Percentiles rank a stretch among this genome's conserved stretches.
Evolutionary conservation across 768 basidiomycete species (phyloP).

Genomic region (Cantharellus anzutake): DNA sequence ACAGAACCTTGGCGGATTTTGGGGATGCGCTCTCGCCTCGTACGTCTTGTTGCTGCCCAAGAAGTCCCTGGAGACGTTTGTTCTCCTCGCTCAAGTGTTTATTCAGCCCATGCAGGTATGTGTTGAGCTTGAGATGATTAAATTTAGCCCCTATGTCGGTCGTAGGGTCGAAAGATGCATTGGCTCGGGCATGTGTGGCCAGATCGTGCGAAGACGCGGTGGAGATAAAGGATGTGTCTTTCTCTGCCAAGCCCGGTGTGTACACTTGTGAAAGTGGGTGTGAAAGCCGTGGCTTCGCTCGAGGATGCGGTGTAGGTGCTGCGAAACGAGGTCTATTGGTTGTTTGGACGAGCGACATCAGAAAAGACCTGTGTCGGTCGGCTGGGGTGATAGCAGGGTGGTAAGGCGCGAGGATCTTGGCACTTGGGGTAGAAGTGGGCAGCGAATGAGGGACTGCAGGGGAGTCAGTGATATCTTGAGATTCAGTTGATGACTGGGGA

Average conservation of each 20-base stretch:
- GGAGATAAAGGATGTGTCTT: conserved; percentile 50
- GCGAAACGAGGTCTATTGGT: conserved; percentile 55
- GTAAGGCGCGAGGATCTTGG: background rate
- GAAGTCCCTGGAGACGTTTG: conserved; percentile 35
- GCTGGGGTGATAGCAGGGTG: conserved; percentile 33
- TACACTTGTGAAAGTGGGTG: conserved; percentile 9
- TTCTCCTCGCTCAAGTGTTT: conserved; percentile 73
- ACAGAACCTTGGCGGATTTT: background rate
- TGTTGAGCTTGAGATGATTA: conserved; percentile 70
- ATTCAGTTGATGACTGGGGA: background rate
- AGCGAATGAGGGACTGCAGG: background rate
- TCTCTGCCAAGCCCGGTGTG: conserved; percentile 23
- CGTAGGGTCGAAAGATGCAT: conserved; percentile 76
- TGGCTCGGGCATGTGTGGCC: conserved; percentile 48
- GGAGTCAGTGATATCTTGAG: background rate
- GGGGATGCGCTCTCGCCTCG: background rate
- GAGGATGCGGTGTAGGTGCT: conserved; percentile 43
- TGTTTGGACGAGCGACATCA: conserved; percentile 69
- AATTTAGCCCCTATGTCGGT: conserved; percentile 33
- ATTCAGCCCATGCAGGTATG: conserved; percentile 74
- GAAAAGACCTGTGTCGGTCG: conserved; percentile 59
- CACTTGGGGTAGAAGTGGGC: background rate
- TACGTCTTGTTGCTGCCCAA: conserved; percentile 13
- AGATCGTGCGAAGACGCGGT: conserved; percentile 80
- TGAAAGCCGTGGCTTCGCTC: conserved; percentile 16